Base-by-base conservation (phyloP, 768 basidiomycete genomes). In the Amanita pallidorosea region DNA sequence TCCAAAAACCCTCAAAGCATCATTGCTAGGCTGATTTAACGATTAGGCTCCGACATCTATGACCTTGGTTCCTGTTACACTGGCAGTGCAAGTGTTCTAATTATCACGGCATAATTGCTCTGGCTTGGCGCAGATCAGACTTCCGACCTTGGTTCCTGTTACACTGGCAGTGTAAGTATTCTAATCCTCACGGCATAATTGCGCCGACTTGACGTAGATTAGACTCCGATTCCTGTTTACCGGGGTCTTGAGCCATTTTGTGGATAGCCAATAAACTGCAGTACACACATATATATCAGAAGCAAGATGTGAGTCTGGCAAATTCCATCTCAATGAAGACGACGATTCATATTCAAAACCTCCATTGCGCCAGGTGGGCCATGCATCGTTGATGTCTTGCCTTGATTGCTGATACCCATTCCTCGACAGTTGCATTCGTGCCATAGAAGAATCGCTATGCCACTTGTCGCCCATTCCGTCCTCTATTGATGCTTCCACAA, bases 301-400 rank as follows among this genome's bases (percentile, higher is more conserved):
- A 2, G 7, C 20, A 18, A 23, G 6, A 49, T 40, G 15, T 37
- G n/a, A 37, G 27, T 9, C 48, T n/a, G 12, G 11, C 1, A 11
- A 12, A 27, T 5, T 7, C 1, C 48, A 31, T 22, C 20, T n/a
- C 40, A 20, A 34, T 51, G 29, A 20, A 44, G 35, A 60, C 61
- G n/a, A 57, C 54, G 9, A 31, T 60, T 48, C 51, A 53, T 56
- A 60, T 76, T 37, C 65, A 67, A 12, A 77, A 77, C 54, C 66
- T 79, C 29, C 76, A 79, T 56, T 78, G 78, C 57, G 63, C 63
- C 54, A 76, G 75, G 77, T 73, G 56, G 11, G 59, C 52, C 9
- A 1, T 22, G 2, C 35, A 31, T 8, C 18, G 1, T 31, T 20
- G 29, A 27, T 15, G 0, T 31, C 25, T 35, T 36, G 7, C 45